phyloP scores from a whole-genome alignment of 2,329 filamentous ascomycete genomes.

The Cladosporium cucumerinum region DNA sequence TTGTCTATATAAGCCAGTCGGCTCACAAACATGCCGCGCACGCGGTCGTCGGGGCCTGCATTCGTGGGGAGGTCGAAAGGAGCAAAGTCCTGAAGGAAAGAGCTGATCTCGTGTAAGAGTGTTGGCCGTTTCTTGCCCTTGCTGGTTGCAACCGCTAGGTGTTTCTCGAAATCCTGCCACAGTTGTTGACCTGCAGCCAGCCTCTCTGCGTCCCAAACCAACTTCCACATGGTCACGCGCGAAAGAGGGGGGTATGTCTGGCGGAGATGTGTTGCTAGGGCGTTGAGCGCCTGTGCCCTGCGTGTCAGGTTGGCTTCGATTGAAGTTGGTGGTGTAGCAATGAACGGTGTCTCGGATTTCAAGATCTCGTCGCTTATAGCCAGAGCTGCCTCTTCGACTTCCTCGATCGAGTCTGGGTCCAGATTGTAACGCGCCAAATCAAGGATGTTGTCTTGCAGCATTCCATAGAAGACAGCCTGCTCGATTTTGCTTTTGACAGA shows the following conservation, averaged over 20 bases:
- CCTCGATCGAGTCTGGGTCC: constrained; percentile 60
- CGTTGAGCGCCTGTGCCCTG: constrained; percentile 69
- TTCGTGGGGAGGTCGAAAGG: constrained; percentile 65
- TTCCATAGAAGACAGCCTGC: constrained; percentile 90
- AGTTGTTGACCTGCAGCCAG: constrained; percentile 74
- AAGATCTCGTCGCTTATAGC: constrained; percentile 79
- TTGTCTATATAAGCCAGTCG: constrained; percentile 28
- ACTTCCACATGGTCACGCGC: constrained; percentile 67
- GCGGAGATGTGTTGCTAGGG: constrained; percentile 69
- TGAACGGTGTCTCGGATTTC: constrained; percentile 69
- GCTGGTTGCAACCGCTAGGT: constrained; percentile 46
- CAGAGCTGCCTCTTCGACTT: constrained; percentile 73
- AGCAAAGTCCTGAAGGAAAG: constrained; percentile 71
- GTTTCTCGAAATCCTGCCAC: constrained; percentile 76
- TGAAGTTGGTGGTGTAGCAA: constrained; percentile 66
- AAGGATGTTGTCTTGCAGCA: constrained; percentile 75
- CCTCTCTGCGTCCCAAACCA: constrained; percentile 90
- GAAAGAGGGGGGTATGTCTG: constrained; percentile 63
- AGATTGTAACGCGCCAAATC: constrained; percentile 70
- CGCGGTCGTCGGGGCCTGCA: constrained; percentile 69
- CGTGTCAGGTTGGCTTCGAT: constrained; percentile 76
- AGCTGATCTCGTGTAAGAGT: constrained; percentile 70
- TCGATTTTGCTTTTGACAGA: constrained; percentile 87
- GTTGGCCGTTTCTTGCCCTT: constrained; percentile 62
- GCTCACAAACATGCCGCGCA: constrained; percentile 79